Evolutionary conservation across 2,329 filamentous ascomycete species (phyloP).

Genomic region (Podosphaera fusca): DNA sequence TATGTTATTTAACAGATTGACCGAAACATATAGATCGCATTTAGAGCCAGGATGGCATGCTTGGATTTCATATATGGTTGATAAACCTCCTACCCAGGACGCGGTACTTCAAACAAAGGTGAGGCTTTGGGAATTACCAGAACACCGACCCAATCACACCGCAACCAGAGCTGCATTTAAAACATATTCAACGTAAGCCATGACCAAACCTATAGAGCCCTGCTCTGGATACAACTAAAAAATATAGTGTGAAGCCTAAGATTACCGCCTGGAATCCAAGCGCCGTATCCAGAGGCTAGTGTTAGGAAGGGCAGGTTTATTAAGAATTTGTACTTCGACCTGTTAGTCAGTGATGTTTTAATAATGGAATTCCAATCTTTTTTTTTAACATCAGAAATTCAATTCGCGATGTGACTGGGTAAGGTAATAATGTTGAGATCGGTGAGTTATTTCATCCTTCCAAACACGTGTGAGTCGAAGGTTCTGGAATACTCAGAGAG

Average conservation of each 20-base stretch:
- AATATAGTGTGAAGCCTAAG: constrained; percentile 28
- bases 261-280: constrained; percentile 27
- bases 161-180: constrained; percentile 60
- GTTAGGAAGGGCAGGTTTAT: background rate
- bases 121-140: constrained; percentile 52
- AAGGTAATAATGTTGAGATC: background rate
- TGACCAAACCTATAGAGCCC: background rate
- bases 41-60: constrained; percentile 96
- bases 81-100: constrained; percentile 64
- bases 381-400: no score
- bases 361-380: background rate
- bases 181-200: constrained; percentile 78
- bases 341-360: background rate
- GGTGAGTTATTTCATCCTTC: background rate
- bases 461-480: background rate
- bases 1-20: constrained; percentile 1
- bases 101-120: constrained; percentile 41
- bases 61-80: constrained; percentile 87
- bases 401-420: no score
- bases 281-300: constrained; percentile 11
- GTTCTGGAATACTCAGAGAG: background rate
- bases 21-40: constrained; percentile 31
- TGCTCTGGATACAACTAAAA: constrained; percentile 3
- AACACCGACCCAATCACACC: constrained; percentile 53
- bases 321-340: background rate